phyloP scores from a whole-genome alignment of 1,284 basidiomycete genomes.

The Cryptococcus sp. region DNA sequence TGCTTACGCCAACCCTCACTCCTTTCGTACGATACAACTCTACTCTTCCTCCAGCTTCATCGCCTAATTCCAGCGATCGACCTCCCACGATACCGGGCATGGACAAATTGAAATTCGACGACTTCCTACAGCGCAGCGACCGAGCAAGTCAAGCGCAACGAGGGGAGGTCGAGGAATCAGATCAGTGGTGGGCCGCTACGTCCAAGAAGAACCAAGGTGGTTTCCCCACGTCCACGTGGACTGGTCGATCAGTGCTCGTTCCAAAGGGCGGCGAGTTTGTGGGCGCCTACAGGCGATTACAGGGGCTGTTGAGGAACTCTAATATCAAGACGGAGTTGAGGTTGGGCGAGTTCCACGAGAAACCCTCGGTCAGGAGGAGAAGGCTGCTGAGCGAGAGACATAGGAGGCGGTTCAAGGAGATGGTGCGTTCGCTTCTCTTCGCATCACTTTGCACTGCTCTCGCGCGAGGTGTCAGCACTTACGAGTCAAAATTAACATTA shows the following conservation, averaged over 20 bases:
- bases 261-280: constrained; percentile 21
- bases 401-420: constrained; percentile 47
- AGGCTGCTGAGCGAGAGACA: constrained; percentile 40
- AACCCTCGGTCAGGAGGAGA: constrained; percentile 36
- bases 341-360: constrained; percentile 39
- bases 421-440: constrained; percentile 33
- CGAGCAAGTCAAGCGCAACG: too few relatives aligned
- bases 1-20: background rate
- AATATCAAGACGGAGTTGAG: constrained; percentile 32
- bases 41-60: background rate
- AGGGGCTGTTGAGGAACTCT: constrained; percentile 16
- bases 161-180: background rate
- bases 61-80: background rate
- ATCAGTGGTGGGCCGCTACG: background rate
- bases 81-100: background rate
- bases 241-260: constrained; percentile 14
- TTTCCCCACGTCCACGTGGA: constrained; percentile 7
- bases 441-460: background rate
- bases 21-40: constrained; percentile 12
- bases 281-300: constrained; percentile 20
- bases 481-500: background rate
- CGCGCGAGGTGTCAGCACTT: too few relatives aligned
- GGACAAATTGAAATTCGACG: too few relatives aligned
- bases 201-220: background rate
- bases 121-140: too few relatives aligned